Conservation (phyloP, 768 basidiomycete species). For the Trametes gibbosa region DNA sequence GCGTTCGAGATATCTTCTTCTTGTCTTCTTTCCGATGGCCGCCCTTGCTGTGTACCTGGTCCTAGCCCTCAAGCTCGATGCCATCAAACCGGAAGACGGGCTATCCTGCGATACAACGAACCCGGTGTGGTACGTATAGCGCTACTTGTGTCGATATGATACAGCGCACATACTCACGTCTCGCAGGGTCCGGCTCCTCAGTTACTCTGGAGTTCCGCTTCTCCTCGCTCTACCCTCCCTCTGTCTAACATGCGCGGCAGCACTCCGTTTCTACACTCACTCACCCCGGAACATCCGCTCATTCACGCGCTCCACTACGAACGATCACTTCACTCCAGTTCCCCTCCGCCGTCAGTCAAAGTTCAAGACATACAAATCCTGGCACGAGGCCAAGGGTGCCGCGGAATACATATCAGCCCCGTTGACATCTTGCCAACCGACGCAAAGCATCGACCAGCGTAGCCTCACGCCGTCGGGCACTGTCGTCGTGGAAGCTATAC, state of each 20-base stretch:
- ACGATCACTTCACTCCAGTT: slow-evolving; percentile 20
- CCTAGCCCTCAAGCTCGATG: slow-evolving; percentile 42
- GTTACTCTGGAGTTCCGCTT: slow-evolving; percentile 58
- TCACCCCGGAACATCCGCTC: slow-evolving; percentile 10
- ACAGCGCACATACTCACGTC: neutral
- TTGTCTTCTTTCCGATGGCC: slow-evolving; percentile 47
- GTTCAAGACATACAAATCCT: neutral
- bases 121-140: slow-evolving; percentile 51
- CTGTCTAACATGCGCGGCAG: slow-evolving; percentile 46
- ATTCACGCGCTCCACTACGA: neutral
- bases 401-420: slow-evolving; percentile 2
- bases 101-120: slow-evolving; percentile 59
- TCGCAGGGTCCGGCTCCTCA: slow-evolving; percentile 59
- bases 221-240: slow-evolving; percentile 51
- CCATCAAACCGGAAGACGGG: slow-evolving; percentile 46
- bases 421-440: neutral
- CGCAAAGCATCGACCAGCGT: slow-evolving; percentile 4
- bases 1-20: slow-evolving; percentile 44
- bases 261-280: slow-evolving; percentile 22
- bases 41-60: slow-evolving; percentile 43
- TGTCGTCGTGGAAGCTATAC: slow-evolving; percentile 15
- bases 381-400: slow-evolving; percentile 8
- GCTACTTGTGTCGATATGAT: neutral
- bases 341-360: slow-evolving; percentile 16
- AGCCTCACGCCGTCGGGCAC: slow-evolving; percentile 15